Percentiles rank a stretch among this genome's conserved stretches.
Evolutionary conservation across 495 filamentous ascomycete species (phyloP).

Genomic region (Penicillium samsonianum): DNA sequence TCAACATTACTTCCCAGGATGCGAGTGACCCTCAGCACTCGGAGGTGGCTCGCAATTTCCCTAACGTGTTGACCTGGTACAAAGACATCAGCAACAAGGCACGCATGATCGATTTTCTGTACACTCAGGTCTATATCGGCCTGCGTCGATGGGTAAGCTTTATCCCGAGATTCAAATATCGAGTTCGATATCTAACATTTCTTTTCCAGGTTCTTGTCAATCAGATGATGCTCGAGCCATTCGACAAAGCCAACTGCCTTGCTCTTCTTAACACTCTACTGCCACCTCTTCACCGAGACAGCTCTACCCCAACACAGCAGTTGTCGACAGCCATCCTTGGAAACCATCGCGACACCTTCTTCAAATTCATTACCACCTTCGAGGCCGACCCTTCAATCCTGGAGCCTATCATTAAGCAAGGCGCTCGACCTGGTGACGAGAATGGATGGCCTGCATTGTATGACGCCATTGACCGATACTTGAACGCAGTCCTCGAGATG

Average conservation of each 20-base stretch:
- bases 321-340: conserved; percentile 56
- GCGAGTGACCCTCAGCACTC: conserved; percentile 33
- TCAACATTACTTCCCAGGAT: conserved; percentile 46
- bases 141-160: conserved; percentile 67
- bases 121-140: conserved; percentile 66
- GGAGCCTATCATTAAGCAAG: conserved; percentile 55
- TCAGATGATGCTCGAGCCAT: conserved; percentile 64
- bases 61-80: conserved; percentile 58
- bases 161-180: not conserved
- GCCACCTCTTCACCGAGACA: conserved; percentile 54
- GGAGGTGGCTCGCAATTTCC: conserved; percentile 46
- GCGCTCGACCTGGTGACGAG: conserved; percentile 48
- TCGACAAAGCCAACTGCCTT: conserved; percentile 69
- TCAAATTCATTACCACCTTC: conserved; percentile 63
- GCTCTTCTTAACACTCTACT: conserved; percentile 80
- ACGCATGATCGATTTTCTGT: conserved; percentile 59
- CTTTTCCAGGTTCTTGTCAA: conserved; percentile 63
- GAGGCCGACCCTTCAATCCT: conserved; percentile 62
- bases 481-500: conserved; percentile 57
- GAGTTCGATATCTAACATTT: conserved; percentile 20
- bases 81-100: conserved; percentile 54
- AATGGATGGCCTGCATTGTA: conserved; percentile 60
- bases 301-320: conserved; percentile 52
- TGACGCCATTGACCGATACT: conserved; percentile 60
- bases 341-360: conserved; percentile 64